Evolutionary conservation across 768 basidiomycete species (phyloP).

Genomic region (Amanita subjunquillea): DNA sequence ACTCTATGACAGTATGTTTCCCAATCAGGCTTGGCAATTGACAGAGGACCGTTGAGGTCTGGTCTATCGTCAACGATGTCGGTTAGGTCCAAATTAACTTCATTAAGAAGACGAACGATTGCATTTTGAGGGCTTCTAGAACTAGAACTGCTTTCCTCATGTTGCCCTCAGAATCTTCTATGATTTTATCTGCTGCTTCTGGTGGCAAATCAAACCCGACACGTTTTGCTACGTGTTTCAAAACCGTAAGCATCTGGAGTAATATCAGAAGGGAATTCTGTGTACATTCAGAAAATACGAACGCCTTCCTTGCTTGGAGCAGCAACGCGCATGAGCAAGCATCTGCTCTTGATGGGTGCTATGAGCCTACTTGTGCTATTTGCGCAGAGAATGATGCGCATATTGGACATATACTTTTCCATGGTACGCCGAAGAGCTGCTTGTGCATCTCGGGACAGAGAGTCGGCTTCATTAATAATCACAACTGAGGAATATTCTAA

Average conservation of each 20-base stretch:
- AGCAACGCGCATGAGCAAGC: slow-evolving; percentile 87
- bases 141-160: slow-evolving; percentile 91
- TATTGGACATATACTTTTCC: slow-evolving; percentile 99
- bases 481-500: slow-evolving; percentile 51
- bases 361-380: slow-evolving; percentile 94
- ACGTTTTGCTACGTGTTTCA: slow-evolving; percentile 69
- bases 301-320: slow-evolving; percentile 79
- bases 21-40: slow-evolving; percentile 98
- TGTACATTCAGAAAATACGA: slow-evolving; percentile 3
- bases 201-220: slow-evolving; percentile 77
- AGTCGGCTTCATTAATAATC: slow-evolving; percentile 95
- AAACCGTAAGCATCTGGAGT: slow-evolving; percentile 67
- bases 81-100: not conserved
- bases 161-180: slow-evolving; percentile 78
- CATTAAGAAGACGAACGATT: slow-evolving; percentile 50
- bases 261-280: not conserved
- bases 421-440: slow-evolving; percentile 94
- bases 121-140: slow-evolving; percentile 94
- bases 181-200: slow-evolving; percentile 66
- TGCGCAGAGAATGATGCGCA: slow-evolving; percentile 94
- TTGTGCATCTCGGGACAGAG: slow-evolving; percentile 91
- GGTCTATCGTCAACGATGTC: slow-evolving; percentile 36
- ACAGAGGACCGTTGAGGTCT: slow-evolving; percentile 69
- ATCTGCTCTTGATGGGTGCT: slow-evolving; percentile 93
- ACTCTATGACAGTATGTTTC: slow-evolving; percentile 93